These are phyloP conservation scores for Trichoderma sp. DNA, from an alignment of 2,329 filamentous ascomycete genomes.

Conservation along the genomic window DNA sequence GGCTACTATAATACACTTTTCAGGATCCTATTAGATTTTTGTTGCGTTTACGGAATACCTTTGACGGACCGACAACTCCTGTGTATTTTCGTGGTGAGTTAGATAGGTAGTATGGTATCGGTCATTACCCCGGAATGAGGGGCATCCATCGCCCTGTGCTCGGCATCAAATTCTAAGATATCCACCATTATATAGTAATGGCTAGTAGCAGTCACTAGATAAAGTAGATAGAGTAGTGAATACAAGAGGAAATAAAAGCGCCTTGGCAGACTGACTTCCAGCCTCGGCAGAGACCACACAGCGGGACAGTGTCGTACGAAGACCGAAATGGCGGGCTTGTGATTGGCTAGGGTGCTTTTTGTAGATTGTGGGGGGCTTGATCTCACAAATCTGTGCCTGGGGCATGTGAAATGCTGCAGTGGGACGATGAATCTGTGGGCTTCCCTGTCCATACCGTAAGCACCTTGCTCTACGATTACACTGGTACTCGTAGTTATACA, in stretches of 20 bases:
- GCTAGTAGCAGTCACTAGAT: not conserved
- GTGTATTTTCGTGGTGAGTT: not conserved
- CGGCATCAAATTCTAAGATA: not conserved
- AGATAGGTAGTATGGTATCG: too few relatives aligned
- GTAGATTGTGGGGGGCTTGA: conserved; percentile 1
- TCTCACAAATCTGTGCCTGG: not conserved
- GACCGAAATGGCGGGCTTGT: not conserved
- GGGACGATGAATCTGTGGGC: not conserved
- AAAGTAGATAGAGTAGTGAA: not conserved
- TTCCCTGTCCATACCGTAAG: not conserved
- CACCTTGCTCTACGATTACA: not conserved
- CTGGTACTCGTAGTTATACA: not conserved
- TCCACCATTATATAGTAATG: not conserved
- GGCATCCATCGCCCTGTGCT: not conserved
- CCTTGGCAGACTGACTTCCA: not conserved
- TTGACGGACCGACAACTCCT: not conserved
- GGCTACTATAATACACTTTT: not conserved
- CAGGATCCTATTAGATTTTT: not conserved
- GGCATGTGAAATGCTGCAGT: not conserved
- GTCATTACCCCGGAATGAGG: not conserved
- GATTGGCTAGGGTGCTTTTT: not conserved
- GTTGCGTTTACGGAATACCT: not conserved
- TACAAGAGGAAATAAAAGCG: not conserved
- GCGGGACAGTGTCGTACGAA: not conserved
- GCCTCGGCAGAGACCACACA: not conserved